Evolutionary conservation across 805 yeast genomes (phyloP), one percentile per base, ranked within the genome.

Genomic region (Nakazawaea populi): DNA sequence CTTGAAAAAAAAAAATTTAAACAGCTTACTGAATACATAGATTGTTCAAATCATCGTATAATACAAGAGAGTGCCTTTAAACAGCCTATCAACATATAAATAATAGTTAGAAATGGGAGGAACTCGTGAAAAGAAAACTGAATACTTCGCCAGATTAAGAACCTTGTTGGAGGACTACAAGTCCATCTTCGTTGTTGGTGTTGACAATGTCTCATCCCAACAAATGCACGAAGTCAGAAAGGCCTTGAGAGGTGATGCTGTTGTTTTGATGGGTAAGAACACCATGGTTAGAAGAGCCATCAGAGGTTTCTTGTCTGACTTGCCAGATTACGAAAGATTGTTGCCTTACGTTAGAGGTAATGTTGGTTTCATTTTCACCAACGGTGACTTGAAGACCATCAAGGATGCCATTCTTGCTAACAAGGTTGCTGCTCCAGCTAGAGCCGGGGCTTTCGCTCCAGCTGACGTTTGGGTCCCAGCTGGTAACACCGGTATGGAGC

Each of bases 401-500:
- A 92, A 97, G 82, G 97, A 91, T 62, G 80, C 77, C 59, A 80
- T 94, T 67, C 69, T 87, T 64, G 74, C 87, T 68, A 94, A 94
- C 91, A 91, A 87, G 78, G 97, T 94, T 73, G 97, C 97, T 72
- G 99, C 99, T 70, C 99, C 99, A 77, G 99, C 99, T 70, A 91
- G 91, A 81, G 95, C 99, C 61, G 99, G 99, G 89, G 98, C 98
- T 71, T 72, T 89, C 72, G 97, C 99, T 69, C 98, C 98, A 75
- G 86, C 75, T 74, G 97, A 92, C 72, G 98, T 94, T 70, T 89
- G 84, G 86, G 87, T 94, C 65, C 96, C 96, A 73, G 98, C 98
- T 68, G 95, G 96, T 77, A 94, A 94, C 96, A 94, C 99, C 67
- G 97, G 98, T 87, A 91, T 94, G 96, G 99, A 94, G 82, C 99